Conservation (phyloP, 2,329 filamentous ascomycete species). For the Tothia fuscella region DNA sequence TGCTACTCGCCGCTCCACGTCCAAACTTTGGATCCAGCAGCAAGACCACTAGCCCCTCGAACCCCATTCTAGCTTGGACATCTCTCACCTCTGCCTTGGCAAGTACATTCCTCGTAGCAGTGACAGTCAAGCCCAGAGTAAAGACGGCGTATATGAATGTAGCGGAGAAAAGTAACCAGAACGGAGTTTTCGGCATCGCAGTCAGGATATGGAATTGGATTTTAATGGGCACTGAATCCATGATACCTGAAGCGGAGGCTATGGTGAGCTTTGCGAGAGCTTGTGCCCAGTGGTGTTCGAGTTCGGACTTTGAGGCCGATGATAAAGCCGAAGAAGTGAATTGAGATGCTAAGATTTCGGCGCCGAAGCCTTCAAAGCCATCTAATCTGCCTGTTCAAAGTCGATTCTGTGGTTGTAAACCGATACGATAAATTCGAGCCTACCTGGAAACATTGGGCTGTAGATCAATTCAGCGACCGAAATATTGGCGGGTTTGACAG, state of each 20-base stretch:
- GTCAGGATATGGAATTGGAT: not conserved
- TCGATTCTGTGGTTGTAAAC: not conserved
- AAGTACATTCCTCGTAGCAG: not conserved
- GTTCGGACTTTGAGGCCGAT: not conserved
- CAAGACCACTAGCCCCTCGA: not conserved
- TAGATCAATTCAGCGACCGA: not conserved
- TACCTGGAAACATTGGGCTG: slow-evolving; percentile 1
- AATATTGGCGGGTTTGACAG: not conserved
- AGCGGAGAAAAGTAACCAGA: not conserved
- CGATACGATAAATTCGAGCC: not conserved
- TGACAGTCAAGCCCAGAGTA: not conserved
- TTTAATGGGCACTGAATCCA: not conserved
- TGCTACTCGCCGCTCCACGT: too few relatives aligned
- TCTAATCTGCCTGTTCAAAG: not conserved
- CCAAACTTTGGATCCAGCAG: too few relatives aligned
- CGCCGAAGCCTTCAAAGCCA: slow-evolving; percentile 2
- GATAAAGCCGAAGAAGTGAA: not conserved
- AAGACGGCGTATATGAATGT: not conserved
- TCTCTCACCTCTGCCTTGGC: not conserved
- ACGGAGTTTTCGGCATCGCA: not conserved
- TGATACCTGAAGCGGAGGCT: slow-evolving; percentile 18
- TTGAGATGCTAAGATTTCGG: not conserved
- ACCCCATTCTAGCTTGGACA: slow-evolving; percentile 2
- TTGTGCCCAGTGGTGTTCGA: slow-evolving; percentile 7
- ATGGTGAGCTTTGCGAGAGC: slow-evolving; percentile 28